Evolutionary conservation across 2,329 filamentous ascomycete genomes (phyloP).

Genomic region (Pseudogymnoascus sp.): DNA sequence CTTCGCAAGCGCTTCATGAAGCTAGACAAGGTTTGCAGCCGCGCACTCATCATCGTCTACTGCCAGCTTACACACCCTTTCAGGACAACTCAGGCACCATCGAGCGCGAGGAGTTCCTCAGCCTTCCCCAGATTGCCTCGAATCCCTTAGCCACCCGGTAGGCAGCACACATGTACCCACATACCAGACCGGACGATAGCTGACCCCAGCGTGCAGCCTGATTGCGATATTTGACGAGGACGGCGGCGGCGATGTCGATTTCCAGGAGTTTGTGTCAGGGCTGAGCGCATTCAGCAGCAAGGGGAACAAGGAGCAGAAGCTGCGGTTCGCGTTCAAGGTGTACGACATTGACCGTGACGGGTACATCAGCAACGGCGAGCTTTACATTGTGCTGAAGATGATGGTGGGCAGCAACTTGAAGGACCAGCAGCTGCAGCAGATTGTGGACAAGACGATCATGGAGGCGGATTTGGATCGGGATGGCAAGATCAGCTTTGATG

Average conservation of each 20-base stretch:
- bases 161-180: not conserved
- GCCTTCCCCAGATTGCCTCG: slow-evolving; percentile 91
- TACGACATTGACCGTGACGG: slow-evolving; percentile 99
- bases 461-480: slow-evolving; percentile 94
- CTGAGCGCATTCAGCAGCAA: slow-evolving; percentile 94
- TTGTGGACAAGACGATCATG: slow-evolving; percentile 99
- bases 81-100: slow-evolving; percentile 98
- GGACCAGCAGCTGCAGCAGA: slow-evolving; percentile 97
- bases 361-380: slow-evolving; percentile 96
- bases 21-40: slow-evolving; percentile 74
- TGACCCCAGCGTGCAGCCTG: slow-evolving; percentile 52
- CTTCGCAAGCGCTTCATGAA: slow-evolving; percentile 98
- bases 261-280: slow-evolving; percentile 95
- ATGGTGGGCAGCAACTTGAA: slow-evolving; percentile 99
- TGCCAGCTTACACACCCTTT: slow-evolving; percentile 7
- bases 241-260: slow-evolving; percentile 94
- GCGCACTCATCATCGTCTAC: not conserved
- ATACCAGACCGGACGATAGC: not conserved
- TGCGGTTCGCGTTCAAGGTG: slow-evolving; percentile 96
- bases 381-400: slow-evolving; percentile 99
- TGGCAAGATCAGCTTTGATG: slow-evolving; percentile 97
- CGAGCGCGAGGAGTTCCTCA: slow-evolving; percentile 96
- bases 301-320: slow-evolving; percentile 98
- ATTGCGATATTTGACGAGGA: slow-evolving; percentile 99
- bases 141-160: slow-evolving; percentile 93